Conservation (phyloP, 305 asterid genomes). For the Fraxinus greggii region DNA sequence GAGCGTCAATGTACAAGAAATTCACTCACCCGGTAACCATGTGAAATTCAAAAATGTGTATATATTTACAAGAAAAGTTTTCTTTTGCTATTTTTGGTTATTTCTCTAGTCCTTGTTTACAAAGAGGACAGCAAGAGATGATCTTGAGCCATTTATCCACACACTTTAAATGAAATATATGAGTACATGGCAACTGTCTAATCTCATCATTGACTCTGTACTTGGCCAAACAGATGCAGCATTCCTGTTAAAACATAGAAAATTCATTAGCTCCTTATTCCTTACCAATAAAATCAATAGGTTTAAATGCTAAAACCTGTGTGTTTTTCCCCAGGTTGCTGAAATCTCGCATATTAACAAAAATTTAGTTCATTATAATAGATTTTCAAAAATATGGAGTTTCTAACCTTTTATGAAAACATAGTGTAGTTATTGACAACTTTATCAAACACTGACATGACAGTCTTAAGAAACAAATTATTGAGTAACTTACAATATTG, state of each 20-base stretch:
- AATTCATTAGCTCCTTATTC: not conserved
- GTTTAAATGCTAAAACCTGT: not conserved
- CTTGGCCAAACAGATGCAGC: slow-evolving; percentile 82
- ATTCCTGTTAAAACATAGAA: slow-evolving; percentile 50
- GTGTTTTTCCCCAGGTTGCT: not conserved
- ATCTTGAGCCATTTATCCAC: slow-evolving; percentile 97
- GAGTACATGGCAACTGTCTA: slow-evolving; percentile 73
- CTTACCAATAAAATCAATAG: not conserved
- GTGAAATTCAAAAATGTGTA: slow-evolving; percentile 6
- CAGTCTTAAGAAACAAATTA: not conserved
- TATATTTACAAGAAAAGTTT: slow-evolving; percentile 13
- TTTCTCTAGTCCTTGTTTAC: slow-evolving; percentile 62
- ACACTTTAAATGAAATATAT: slow-evolving; percentile 77
- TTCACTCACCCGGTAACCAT: slow-evolving; percentile 31
- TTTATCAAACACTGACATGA: not conserved
- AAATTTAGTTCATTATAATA: not conserved
- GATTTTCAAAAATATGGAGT: not conserved
- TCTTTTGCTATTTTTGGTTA: slow-evolving; percentile 6
- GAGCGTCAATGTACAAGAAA: slow-evolving; percentile 33
- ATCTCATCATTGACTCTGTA: slow-evolving; percentile 81
- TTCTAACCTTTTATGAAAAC: not conserved
- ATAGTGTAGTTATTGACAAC: not conserved
- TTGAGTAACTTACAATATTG: not conserved
- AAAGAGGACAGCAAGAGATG: slow-evolving; percentile 58
- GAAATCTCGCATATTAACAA: not conserved